Evolutionary conservation across 2,329 filamentous ascomycete genomes (phyloP).

Genomic region (Myrmaecium sp.): DNA sequence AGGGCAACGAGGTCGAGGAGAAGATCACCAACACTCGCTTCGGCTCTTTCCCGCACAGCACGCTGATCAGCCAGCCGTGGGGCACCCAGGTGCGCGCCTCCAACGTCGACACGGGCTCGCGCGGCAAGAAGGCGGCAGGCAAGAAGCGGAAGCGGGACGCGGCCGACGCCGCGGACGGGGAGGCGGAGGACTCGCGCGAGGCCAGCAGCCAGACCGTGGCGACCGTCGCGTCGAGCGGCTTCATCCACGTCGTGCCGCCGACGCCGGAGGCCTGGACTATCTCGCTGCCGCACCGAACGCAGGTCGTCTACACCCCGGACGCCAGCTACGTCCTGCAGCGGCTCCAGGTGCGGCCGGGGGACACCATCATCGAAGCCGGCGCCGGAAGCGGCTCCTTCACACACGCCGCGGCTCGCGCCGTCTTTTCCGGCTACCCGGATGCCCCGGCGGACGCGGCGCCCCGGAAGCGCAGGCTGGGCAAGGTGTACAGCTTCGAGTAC

Average conservation of each 20-base stretch:
- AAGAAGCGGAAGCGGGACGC: constrained; percentile 32
- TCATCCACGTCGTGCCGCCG: constrained; percentile 61
- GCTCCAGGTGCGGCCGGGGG: constrained; percentile 56
- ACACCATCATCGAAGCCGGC: constrained; percentile 61
- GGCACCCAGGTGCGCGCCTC: constrained; percentile 84
- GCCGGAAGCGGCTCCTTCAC: constrained; percentile 74
- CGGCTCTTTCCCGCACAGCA: constrained; percentile 48
- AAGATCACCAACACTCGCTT: constrained; percentile 71
- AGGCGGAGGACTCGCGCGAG: constrained; percentile 13
- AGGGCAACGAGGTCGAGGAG: constrained; percentile 27
- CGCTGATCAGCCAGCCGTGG: constrained; percentile 57
- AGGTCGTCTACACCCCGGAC: constrained; percentile 76
- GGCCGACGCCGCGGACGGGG: constrained; percentile 13
- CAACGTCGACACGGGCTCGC: constrained; percentile 77
- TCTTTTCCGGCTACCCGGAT: constrained; percentile 53
- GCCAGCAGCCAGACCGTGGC: constrained; percentile 10
- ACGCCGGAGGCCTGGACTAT: constrained; percentile 72
- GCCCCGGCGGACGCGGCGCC: constrained; percentile 11
- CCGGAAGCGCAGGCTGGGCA: constrained; percentile 33
- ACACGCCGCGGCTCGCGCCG: constrained; percentile 57
- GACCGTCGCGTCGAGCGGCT: constrained; percentile 45
- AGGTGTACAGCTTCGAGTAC: constrained; percentile 71
- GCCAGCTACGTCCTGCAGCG: constrained; percentile 72
- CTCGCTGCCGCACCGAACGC: constrained; percentile 63
- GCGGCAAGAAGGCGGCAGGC: constrained; percentile 43